These are phyloP conservation scores for Croton laevigatus DNA, from an alignment of 441 rosid genomes.

Conservation along the genomic window DNA sequence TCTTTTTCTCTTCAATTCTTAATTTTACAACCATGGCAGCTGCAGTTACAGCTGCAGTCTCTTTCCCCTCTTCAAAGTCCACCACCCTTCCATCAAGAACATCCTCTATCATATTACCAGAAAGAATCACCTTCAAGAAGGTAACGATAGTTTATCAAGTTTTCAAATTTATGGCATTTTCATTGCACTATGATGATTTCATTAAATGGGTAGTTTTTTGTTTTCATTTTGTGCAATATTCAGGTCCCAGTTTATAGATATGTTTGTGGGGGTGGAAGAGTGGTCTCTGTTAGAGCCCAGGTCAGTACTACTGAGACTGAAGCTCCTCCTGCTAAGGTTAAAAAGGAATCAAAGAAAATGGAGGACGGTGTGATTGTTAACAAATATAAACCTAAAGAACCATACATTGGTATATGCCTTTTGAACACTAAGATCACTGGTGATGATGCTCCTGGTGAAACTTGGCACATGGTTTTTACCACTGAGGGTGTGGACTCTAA, in stretches of 20 bases:
- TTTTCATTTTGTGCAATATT: neutral
- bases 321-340: constrained; percentile 73
- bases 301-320: constrained; percentile 84
- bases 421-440: constrained; percentile 93
- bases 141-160: constrained; percentile 29
- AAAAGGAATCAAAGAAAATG: constrained; percentile 61
- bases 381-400: constrained; percentile 83
- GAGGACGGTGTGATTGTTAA: constrained; percentile 80
- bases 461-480: constrained; percentile 95
- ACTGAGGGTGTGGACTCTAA: constrained; percentile 54
- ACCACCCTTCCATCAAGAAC: constrained; percentile 52
- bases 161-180: neutral
- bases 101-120: constrained; percentile 51
- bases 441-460: constrained; percentile 91
- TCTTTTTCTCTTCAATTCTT: neutral
- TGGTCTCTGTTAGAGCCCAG: constrained; percentile 69
- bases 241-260: constrained; percentile 57
- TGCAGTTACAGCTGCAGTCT: constrained; percentile 76
- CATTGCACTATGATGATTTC: neutral
- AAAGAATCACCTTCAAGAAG: constrained; percentile 71
- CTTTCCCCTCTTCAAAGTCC: constrained; percentile 72
- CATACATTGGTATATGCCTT: constrained; percentile 78
- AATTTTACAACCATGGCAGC: constrained; percentile 56
- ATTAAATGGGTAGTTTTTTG: neutral
- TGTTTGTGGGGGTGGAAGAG: constrained; percentile 43